Base-by-base conservation (phyloP, 2,329 filamentous ascomycete genomes). In the Mycosphaerelloides madeirae region DNA sequence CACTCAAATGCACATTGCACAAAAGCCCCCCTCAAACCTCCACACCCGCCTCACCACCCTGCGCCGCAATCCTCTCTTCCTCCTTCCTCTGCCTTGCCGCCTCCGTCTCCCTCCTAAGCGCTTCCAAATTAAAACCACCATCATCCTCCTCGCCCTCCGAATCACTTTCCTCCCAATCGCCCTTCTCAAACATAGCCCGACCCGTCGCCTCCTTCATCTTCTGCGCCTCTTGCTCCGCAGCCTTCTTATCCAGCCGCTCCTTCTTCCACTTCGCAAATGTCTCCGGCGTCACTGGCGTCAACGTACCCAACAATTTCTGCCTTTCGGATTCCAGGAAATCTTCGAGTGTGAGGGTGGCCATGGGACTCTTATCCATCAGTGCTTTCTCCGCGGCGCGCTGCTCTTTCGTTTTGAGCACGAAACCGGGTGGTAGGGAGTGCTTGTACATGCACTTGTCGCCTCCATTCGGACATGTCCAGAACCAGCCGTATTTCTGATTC, bases 401-500 rank as follows among this genome's bases (percentile, higher is more conserved):
- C 66, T 97, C 94, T 70, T 94, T 96, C 14, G 93, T 98, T 75
- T 98, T 98, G 52, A 98, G 78, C 33, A 98, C 76, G 73, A 97
- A 98, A 46, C 93, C 93, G 62, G 90, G 86, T 58, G 94, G 93
- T 60, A 98, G 77, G 61, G 86, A 89, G 68, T 98, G 93, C 71
- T 86, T 90, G 67, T 98, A 98, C 84, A 93, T 97, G 85, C 93
- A 98, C 70, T 95, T 87, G 65, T 98, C 85, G 53, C 87, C 91
- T 54, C 89, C 90, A 63, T 97, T 97, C 36, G 93, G 93, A 78
- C 93, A 98, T 48, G 82, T 77, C 93, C 93, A 98, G 72, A 98
- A 97, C 93, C 93, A 98, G 52, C 93, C 93, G 62, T 98, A 98
- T 70, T 97, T 98, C 61, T 89, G 87, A 64, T 98, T 93, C 71